Percentiles rank a stretch among this genome's conserved stretches.
phyloP scores from a whole-genome alignment of 805 yeast genomes.

The Wickerhamomyces subpelliculosus region DNA sequence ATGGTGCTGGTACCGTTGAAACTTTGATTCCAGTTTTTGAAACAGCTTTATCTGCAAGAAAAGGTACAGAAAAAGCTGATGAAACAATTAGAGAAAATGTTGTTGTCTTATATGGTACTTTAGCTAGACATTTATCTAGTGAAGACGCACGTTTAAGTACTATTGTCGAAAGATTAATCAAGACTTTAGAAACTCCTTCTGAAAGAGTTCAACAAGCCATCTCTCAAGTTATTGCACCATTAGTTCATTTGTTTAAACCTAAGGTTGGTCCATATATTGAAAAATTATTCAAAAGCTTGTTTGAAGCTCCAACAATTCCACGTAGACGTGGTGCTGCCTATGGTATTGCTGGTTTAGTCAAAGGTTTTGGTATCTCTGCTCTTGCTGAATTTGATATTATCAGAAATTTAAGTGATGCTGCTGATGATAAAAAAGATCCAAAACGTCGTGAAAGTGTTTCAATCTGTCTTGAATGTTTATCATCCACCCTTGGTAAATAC shows the following conservation, averaged over 20 bases:
- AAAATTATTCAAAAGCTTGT: slow-evolving; percentile 50
- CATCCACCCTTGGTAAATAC: slow-evolving; percentile 62
- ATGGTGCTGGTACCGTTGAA: slow-evolving; percentile 67
- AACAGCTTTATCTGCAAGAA: slow-evolving; percentile 42
- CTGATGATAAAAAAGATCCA: slow-evolving; percentile 78
- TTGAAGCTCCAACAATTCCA: slow-evolving; percentile 38
- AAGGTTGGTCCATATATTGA: slow-evolving; percentile 51
- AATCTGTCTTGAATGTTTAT: slow-evolving; percentile 76
- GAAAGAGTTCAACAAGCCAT: slow-evolving; percentile 87
- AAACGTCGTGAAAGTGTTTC: slow-evolving; percentile 82
- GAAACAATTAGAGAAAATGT: slow-evolving; percentile 70
- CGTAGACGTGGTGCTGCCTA: slow-evolving; percentile 88
- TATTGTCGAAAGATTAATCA: slow-evolving; percentile 63
- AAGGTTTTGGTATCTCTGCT: slow-evolving; percentile 81
- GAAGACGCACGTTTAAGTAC: slow-evolving; percentile 58
- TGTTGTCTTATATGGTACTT: slow-evolving; percentile 82
- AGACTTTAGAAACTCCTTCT: slow-evolving; percentile 79
- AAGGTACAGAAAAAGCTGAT: slow-evolving; percentile 40
- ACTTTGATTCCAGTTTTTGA: slow-evolving; percentile 78
- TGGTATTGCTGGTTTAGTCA: slow-evolving; percentile 89
- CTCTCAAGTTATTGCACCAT: slow-evolving; percentile 78
- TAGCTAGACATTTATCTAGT: slow-evolving; percentile 74
- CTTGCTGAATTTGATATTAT: slow-evolving; percentile 72
- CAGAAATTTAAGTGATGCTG: slow-evolving; percentile 68
- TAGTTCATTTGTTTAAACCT: slow-evolving; percentile 52